Evolutionary conservation across 2,329 filamentous ascomycete species (phyloP), one percentile per base, ranked within the genome.

Genomic region (Aspergillus fijiensis): DNA sequence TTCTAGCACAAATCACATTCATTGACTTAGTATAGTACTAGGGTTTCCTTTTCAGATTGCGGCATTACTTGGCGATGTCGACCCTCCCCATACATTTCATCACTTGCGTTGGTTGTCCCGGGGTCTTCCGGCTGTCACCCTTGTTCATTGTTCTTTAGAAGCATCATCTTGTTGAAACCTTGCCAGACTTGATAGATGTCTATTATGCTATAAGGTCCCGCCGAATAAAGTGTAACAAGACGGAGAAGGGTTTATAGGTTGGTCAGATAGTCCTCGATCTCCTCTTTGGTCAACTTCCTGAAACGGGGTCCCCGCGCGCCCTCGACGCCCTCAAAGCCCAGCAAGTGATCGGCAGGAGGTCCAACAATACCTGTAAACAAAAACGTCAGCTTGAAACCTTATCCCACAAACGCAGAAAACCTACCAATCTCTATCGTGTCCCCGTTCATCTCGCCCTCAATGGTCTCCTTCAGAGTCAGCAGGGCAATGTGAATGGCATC

Each of bases 201-300:
- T 69, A 70, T 65, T 68, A 65, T 65, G 63, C 60, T 70, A 70
- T 64, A 67, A 65, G 63, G 63, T 60, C 65, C 58, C 51, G 59
- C 60, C 47, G 59, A 48, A 10, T 60, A 55, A 60, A 64, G 53
- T 54, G 57, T 60, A 59, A 56, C 49, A 52, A 59, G 51, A n/a
- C 64, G 65, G 47, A 54, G 51, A 7, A 62, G 23, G 23, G 64
- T 67, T 87, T 85, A 98, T 85, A 99, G 87, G 85, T 96, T 98
- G 78, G 95, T 98, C 79, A 99, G 82, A 82, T 99, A 99, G 79
- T 99, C 95, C 83, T 99, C 95, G 74, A 99, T 98, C 82, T 99
- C 95, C 81, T 96, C 92, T 73, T 96, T 92, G 72, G 87, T 96
- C 79, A 99, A 82, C 85, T 96, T 79, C 63, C 77, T 73, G 67